Conservation (phyloP, 2,329 filamentous ascomycete species). For the Arthroderma sp. region DNA sequence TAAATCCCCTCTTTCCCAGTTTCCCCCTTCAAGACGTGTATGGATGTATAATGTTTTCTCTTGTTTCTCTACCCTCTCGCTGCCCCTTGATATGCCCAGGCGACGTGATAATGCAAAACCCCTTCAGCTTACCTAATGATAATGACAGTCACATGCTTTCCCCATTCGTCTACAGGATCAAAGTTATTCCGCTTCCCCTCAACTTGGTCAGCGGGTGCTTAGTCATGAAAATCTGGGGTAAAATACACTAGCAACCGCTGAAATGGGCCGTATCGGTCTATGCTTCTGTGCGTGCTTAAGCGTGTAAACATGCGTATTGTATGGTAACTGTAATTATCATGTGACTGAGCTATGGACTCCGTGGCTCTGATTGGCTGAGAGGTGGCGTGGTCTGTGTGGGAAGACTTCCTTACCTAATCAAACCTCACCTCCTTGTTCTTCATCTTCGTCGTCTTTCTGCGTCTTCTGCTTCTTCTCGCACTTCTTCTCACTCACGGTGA, state of each 20-base stretch:
- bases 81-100: not conserved
- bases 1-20: not conserved
- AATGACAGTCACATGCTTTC: not conserved
- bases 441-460: not conserved
- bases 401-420: not conserved
- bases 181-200: not conserved
- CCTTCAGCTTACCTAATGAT: not conserved
- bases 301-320: not conserved
- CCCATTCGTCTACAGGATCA: not conserved
- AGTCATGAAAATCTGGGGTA: constrained; percentile 1
- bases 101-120: not conserved
- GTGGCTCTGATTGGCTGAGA: not conserved
- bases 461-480: not conserved
- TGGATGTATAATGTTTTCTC: not conserved
- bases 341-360: not conserved
- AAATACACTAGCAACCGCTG: not conserved
- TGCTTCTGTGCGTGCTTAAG: not conserved
- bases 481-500: not conserved
- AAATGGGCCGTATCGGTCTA: not conserved
- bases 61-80: not conserved
- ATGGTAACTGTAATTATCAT: not conserved
- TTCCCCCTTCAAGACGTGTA: not conserved
- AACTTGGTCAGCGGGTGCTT: not conserved
- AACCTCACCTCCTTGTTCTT: not conserved
- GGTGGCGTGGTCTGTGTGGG: not conserved